Percentiles rank a stretch among this genome's conserved stretches.
These are phyloP conservation scores for Sporothrix luriei DNA, from an alignment of 2,329 filamentous ascomycete species.

Conservation along the genomic window DNA sequence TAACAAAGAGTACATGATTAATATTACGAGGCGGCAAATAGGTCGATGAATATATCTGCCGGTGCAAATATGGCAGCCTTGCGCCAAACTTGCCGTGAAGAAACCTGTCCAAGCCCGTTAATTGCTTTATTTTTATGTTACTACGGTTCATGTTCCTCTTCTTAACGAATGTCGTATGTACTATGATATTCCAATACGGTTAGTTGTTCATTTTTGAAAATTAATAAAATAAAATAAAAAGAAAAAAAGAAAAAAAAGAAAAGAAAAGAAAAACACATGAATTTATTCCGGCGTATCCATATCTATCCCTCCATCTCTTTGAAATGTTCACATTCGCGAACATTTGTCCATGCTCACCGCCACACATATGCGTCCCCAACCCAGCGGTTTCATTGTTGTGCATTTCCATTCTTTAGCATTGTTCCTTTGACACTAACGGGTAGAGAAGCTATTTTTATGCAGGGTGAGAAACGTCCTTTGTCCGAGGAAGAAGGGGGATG, in stretches of 20 bases:
- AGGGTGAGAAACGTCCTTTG: neutral
- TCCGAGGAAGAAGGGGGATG: neutral
- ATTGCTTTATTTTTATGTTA: too few relatives aligned
- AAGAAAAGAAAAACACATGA: too few relatives aligned
- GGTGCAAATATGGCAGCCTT: too few relatives aligned
- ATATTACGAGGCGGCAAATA: too few relatives aligned
- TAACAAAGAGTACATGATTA: neutral
- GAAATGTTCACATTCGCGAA: neutral
- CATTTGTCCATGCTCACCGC: neutral
- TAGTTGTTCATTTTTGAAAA: neutral
- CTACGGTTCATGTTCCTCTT: too few relatives aligned
- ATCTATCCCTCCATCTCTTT: neutral
- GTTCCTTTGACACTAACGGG: neutral
- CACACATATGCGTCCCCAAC: neutral
- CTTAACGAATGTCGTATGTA: too few relatives aligned
- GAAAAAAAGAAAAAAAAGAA: too few relatives aligned
- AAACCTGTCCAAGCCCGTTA: too few relatives aligned
- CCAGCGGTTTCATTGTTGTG: neutral
- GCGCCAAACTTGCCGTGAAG: too few relatives aligned
- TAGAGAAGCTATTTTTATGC: conserved; percentile 3
- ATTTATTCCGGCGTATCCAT: neutral
- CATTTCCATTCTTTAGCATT: neutral
- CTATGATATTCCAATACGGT: too few relatives aligned
- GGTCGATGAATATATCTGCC: too few relatives aligned
- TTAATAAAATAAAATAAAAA: neutral